Conservation (phyloP, 1,139 yeast species). For the Kazachstania sp. region DNA sequence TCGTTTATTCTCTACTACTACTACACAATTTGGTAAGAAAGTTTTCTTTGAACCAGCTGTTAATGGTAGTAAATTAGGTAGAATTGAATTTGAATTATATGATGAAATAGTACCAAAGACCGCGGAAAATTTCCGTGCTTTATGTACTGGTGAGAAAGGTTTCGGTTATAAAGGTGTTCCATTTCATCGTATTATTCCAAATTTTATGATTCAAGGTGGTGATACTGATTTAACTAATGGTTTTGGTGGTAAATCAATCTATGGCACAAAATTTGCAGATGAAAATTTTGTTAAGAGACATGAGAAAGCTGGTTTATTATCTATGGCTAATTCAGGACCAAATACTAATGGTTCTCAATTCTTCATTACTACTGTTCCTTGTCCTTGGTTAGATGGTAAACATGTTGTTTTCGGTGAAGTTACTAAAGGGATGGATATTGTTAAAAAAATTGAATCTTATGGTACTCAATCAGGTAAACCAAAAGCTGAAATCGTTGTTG, state of each 20-base stretch:
- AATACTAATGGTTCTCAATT: conserved; percentile 96
- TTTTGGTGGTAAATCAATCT: conserved; percentile 92
- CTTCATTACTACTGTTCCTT: conserved; percentile 85
- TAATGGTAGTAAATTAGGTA: conserved; percentile 66
- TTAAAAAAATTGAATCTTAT: conserved; percentile 58
- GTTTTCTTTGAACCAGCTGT: conserved; percentile 83
- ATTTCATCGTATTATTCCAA: conserved; percentile 92
- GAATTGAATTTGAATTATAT: conserved; percentile 71
- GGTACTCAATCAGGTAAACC: conserved; percentile 75
- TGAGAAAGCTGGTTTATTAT: conserved; percentile 74
- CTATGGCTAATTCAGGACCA: conserved; percentile 96
- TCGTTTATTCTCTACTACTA: conserved; percentile 24
- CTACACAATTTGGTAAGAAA: conserved; percentile 37
- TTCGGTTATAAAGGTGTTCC: conserved; percentile 73
- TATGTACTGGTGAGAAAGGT: conserved; percentile 52
- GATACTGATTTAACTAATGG: conserved; percentile 91
- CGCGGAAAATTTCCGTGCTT: conserved; percentile 65
- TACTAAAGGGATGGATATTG: conserved; percentile 73
- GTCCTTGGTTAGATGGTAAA: conserved; percentile 88
- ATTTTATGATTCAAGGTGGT: conserved; percentile 97
- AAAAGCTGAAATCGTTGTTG: conserved; percentile 58
- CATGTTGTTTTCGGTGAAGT: conserved; percentile 97
- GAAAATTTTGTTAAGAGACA: conserved; percentile 81
- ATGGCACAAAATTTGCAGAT: conserved; percentile 80
- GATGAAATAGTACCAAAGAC: conserved; percentile 90